phyloP scores from a whole-genome alignment of 371 early-diverging fungal genomes.

The Mucor circinelloides region DNA sequence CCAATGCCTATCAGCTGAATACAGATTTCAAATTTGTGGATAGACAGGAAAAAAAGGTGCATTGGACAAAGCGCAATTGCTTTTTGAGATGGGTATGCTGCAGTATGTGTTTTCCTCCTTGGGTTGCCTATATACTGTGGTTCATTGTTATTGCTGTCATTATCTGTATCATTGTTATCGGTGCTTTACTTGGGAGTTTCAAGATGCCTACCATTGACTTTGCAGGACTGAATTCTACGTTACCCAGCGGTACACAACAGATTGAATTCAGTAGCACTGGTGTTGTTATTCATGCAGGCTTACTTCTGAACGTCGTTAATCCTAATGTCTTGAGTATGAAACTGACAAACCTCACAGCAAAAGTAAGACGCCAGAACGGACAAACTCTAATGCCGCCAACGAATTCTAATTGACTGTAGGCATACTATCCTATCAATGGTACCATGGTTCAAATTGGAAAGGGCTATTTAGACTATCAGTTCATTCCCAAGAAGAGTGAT shows the following conservation, averaged over 20 bases:
- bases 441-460: constrained; percentile 37
- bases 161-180: constrained; percentile 28
- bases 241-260: background rate
- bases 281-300: constrained; percentile 21
- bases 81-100: background rate
- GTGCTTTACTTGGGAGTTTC: constrained; percentile 27
- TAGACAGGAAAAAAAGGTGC: background rate
- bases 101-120: constrained; percentile 16
- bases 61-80: background rate
- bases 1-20: background rate
- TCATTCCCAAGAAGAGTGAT: constrained; percentile 34
- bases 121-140: constrained; percentile 30
- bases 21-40: background rate
- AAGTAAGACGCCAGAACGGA: constrained; percentile 26
- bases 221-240: constrained; percentile 7
- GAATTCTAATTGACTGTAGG: constrained; percentile 22
- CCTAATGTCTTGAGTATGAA: constrained; percentile 49
- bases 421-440: constrained; percentile 37
- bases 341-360: constrained; percentile 42
- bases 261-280: background rate
- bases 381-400: background rate
- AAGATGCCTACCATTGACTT: constrained; percentile 29
- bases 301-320: constrained; percentile 38
- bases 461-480: constrained; percentile 32
- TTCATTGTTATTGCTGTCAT: constrained; percentile 28